Evolutionary conservation across 257 asterid species (phyloP).

Genomic region (Scutellaria galericulata): DNA sequence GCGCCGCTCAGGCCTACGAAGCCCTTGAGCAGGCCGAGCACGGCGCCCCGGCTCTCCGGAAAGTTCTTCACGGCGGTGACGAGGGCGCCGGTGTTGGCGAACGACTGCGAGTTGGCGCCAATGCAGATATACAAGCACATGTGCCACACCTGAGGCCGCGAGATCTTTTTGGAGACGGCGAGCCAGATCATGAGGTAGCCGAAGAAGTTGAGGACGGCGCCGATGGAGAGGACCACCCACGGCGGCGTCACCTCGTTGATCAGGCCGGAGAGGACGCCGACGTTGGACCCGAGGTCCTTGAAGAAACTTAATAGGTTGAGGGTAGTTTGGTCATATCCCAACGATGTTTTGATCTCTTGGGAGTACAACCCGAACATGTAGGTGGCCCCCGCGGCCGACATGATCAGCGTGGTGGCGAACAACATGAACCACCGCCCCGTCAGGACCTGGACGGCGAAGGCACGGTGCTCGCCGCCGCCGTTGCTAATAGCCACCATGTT

Average conservation of each 20-base stretch:
- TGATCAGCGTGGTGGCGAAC: constrained; percentile 67
- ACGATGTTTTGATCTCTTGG: constrained; percentile 44
- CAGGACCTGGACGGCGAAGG: constrained; percentile 48
- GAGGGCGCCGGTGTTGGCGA: constrained; percentile 87
- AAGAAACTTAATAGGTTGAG: constrained; percentile 77
- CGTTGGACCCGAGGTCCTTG: constrained; percentile 78
- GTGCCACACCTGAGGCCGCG: constrained; percentile 68
- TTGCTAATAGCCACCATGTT: constrained; percentile 44
- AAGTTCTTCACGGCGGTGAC: constrained; percentile 82
- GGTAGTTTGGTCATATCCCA: constrained; percentile 84
- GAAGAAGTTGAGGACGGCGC: constrained; percentile 68
- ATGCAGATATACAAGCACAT: constrained; percentile 82
- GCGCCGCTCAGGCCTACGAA: constrained; percentile 67
- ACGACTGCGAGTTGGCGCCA: constrained; percentile 83
- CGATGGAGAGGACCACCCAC: constrained; percentile 81
- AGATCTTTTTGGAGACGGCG: constrained; percentile 58
- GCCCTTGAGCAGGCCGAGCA: constrained; percentile 58
- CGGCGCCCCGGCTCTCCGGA: constrained; percentile 66
- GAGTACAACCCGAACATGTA: constrained; percentile 82
- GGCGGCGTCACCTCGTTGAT: constrained; percentile 88
- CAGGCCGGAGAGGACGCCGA: constrained; percentile 69
- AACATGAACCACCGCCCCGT: constrained; percentile 83
- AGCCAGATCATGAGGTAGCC: constrained; percentile 92
- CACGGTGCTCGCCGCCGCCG: constrained; percentile 34
- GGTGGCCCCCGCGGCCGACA: constrained; percentile 84